Evolutionary conservation across 768 basidiomycete genomes (phyloP).

Genomic region (Rhizopogon vinicolor): DNA sequence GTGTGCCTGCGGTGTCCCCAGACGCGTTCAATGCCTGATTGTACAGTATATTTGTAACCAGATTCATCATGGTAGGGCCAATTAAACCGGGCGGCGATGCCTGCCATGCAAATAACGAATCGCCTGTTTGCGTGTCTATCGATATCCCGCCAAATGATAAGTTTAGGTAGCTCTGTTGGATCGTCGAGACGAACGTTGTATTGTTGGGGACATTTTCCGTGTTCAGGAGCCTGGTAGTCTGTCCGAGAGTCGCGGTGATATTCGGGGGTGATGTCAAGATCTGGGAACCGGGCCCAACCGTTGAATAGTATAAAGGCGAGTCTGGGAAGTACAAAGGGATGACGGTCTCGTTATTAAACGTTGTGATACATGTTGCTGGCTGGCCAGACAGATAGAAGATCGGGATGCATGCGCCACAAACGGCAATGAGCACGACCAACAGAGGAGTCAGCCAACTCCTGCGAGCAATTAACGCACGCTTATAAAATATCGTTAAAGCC

Average conservation of each 20-base stretch:
- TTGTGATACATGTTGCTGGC: conserved; percentile 44
- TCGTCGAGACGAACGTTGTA: conserved; percentile 50
- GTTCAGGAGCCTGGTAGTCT: conserved; percentile 28
- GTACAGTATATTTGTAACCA: conserved; percentile 64
- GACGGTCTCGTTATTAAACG: conserved; percentile 30
- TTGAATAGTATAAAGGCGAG: conserved; percentile 34
- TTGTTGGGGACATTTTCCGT: conserved; percentile 48
- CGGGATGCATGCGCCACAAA: conserved; percentile 65
- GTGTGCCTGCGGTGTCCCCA: conserved; percentile 29
- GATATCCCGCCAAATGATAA: conserved; percentile 69
- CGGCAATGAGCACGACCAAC: conserved; percentile 47
- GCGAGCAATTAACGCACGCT: conserved; percentile 58
- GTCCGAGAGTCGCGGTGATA: conserved; percentile 43
- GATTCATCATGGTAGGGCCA: conserved; percentile 60
- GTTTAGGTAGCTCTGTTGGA: conserved; percentile 48
- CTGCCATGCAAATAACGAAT: conserved; percentile 68
- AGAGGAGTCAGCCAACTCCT: conserved; percentile 67
- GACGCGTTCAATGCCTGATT: conserved; percentile 56
- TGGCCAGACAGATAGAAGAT: conserved; percentile 56
- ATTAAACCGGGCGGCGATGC: conserved; percentile 53
- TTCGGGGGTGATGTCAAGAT: conserved; percentile 53
- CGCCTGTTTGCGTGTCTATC: conserved; percentile 43
- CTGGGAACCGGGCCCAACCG: conserved; percentile 26
- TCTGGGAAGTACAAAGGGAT: conserved; percentile 53
- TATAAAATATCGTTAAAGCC: conserved; percentile 69